Evolutionary conservation across 2,329 filamentous ascomycete genomes (phyloP).

Genomic region (Aspergillus bombycis): DNA sequence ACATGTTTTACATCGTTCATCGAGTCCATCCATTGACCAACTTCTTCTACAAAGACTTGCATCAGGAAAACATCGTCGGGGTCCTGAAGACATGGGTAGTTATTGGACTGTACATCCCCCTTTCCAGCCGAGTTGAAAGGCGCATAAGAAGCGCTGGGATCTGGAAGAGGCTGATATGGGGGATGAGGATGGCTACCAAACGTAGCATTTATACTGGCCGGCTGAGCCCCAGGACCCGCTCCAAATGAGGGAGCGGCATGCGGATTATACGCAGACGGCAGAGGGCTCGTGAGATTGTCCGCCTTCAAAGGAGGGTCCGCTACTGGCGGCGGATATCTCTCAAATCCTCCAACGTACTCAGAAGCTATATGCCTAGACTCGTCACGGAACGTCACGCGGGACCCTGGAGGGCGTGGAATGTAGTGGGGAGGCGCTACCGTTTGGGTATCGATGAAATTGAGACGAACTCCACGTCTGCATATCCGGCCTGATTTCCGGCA

Average conservation of each 20-base stretch:
- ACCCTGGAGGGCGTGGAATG: constrained; percentile 65
- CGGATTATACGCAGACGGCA: constrained; percentile 6
- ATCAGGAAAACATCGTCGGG: constrained; percentile 84
- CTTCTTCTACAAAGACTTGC: constrained; percentile 89
- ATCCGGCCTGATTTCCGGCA: constrained; percentile 84
- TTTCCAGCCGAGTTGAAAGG: constrained; percentile 41
- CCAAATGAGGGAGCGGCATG: constrained; percentile 53
- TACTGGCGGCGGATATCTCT: constrained; percentile 67
- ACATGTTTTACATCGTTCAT: constrained; percentile 81
- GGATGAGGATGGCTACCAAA: constrained; percentile 31
- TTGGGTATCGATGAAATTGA: constrained; percentile 90
- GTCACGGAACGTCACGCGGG: constrained; percentile 78
- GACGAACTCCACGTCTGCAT: constrained; percentile 81
- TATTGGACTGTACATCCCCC: constrained; percentile 46
- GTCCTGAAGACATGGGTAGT: constrained; percentile 68
- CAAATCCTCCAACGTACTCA: constrained; percentile 79
- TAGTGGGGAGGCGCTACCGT: constrained; percentile 67
- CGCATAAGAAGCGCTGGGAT: constrained; percentile 38
- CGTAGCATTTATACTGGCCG: constrained; percentile 28
- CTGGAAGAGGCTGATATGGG: constrained; percentile 31
- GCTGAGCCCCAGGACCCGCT: constrained; percentile 50
- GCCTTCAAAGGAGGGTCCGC: constrained; percentile 37
- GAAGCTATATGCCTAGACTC: constrained; percentile 89
- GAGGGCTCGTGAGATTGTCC: constrained; percentile 14
- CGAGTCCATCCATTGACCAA: constrained; percentile 92